phyloP scores from a whole-genome alignment of 371 early-diverging fungal species.

The Rhizopus arrhizus region DNA sequence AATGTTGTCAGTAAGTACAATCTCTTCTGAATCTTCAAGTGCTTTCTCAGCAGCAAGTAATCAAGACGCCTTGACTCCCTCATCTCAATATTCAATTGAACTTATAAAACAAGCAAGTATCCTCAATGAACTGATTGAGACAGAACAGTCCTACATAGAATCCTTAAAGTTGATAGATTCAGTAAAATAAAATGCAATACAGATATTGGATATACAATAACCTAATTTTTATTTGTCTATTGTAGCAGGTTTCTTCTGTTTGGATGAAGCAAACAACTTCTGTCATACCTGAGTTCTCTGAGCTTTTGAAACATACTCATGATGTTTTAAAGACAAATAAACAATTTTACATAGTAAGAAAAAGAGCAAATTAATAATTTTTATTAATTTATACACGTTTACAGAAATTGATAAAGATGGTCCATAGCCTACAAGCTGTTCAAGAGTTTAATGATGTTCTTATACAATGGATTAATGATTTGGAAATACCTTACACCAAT shows the following conservation, averaged over 20 bases:
- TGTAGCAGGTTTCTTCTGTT: constrained; percentile 53
- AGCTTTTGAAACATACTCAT: constrained; percentile 42
- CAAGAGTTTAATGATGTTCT: constrained; percentile 47
- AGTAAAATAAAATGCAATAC: constrained; percentile 27
- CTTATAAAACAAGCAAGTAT: constrained; percentile 35
- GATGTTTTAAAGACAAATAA: constrained; percentile 50
- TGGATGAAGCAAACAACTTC: constrained; percentile 53
- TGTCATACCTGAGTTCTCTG: constrained; percentile 54
- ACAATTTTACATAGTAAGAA: constrained; percentile 46
- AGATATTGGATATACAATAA: not conserved
- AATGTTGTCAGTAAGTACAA: constrained; percentile 33
- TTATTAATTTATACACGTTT: too few relatives aligned
- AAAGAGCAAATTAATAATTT: not conserved
- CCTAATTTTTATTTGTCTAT: not conserved
- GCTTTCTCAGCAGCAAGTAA: constrained; percentile 13
- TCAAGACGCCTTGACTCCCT: constrained; percentile 24
- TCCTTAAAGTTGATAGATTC: constrained; percentile 51
- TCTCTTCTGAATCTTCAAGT: constrained; percentile 6
- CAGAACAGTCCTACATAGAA: constrained; percentile 50
- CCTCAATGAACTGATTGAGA: constrained; percentile 51
- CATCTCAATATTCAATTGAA: constrained; percentile 14
- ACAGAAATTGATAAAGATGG: too few relatives aligned
- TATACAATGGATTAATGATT: constrained; percentile 57
- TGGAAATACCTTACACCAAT: constrained; percentile 56
- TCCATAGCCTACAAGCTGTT: constrained; percentile 10